phyloP scores from a whole-genome alignment of 2,329 filamentous ascomycete genomes.

The Leptoxyphium fumago region DNA sequence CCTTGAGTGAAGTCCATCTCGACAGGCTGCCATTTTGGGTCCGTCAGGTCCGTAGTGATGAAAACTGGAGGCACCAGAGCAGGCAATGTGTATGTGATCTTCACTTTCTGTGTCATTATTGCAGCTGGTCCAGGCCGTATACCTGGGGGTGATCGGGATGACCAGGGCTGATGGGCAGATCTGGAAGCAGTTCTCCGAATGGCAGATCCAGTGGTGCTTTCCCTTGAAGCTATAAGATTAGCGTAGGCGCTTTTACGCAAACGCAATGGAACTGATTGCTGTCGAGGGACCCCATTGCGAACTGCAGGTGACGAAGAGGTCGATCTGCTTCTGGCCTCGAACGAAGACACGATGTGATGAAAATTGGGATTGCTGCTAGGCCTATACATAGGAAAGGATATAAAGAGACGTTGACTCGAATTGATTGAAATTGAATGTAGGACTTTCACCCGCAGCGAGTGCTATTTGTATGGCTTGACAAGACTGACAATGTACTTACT shows the following conservation, averaged over 20 bases:
- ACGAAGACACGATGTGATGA: not conserved
- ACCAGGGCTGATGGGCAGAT: slow-evolving; percentile 10
- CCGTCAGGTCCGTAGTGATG: slow-evolving; percentile 53
- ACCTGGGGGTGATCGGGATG: slow-evolving; percentile 6
- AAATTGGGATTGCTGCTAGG: not conserved
- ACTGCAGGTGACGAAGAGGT: not conserved
- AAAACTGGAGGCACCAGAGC: slow-evolving; percentile 53
- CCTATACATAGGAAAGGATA: not conserved
- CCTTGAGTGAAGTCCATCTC: slow-evolving; percentile 45
- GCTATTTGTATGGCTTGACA: no score
- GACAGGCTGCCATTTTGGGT: slow-evolving; percentile 49
- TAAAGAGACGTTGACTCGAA: no score
- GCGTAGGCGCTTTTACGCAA: not conserved
- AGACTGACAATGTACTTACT: no score
- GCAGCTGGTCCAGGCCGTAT: slow-evolving; percentile 3
- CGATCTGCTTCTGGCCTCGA: not conserved
- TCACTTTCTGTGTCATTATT: slow-evolving; percentile 29
- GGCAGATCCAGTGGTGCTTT: not conserved
- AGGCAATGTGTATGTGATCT: slow-evolving; percentile 45
- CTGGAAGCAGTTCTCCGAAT: no score
- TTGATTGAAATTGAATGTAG: no score
- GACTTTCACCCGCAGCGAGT: no score
- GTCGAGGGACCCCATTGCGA: not conserved
- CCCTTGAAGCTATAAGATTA: not conserved
- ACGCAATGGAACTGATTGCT: not conserved